These are phyloP conservation scores for Boletus mariae DNA, from an alignment of 1,284 basidiomycete species.

Conservation along the genomic window DNA sequence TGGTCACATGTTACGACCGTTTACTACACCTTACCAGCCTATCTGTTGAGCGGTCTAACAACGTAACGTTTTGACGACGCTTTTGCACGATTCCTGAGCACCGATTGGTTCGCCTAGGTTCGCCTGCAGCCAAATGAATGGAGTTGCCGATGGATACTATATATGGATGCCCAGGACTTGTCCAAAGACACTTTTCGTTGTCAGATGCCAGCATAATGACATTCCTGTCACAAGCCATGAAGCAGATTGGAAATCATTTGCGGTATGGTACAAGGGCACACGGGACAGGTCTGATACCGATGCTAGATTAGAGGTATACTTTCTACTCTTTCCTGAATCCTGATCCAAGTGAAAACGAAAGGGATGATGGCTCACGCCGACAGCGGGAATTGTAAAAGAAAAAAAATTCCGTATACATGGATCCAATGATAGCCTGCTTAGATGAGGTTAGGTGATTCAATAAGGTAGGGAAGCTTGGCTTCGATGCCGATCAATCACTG, in stretches of 20 bases:
- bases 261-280: not conserved
- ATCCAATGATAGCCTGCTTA: not conserved
- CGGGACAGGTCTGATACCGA: not conserved
- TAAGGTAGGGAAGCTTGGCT: not conserved
- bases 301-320: conserved; percentile 7
- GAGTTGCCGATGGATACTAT: no score
- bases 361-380: not conserved
- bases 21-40: no score
- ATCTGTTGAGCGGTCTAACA: no score
- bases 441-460: not conserved
- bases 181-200: no score
- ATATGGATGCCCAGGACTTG: no score
- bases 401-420: conserved; percentile 16
- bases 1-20: no score
- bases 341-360: not conserved
- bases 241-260: not conserved
- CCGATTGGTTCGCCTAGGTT: no score
- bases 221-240: not conserved
- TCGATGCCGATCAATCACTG: not conserved
- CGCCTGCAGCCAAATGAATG: no score
- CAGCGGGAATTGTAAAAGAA: not conserved
- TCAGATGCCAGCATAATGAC: no score
- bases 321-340: not conserved
- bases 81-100: no score
- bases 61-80: no score